Evolutionary conservation across 805 yeast species (phyloP).

Genomic region (Diddensiella transvaalensis): DNA sequence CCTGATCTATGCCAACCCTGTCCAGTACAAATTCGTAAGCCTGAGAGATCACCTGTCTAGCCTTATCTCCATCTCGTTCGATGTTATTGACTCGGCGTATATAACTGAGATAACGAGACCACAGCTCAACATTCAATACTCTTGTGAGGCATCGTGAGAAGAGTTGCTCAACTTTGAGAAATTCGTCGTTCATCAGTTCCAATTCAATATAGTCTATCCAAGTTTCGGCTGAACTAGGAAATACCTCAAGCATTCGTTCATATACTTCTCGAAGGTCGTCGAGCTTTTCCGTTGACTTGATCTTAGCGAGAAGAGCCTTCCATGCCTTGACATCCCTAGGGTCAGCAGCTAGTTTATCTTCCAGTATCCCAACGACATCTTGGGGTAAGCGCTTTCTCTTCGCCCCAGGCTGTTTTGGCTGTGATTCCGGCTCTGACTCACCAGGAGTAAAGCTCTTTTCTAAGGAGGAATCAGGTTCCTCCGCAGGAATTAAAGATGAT

Average conservation of each 20-base stretch:
- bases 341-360: slow-evolving; percentile 49
- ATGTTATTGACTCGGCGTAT: slow-evolving; percentile 64
- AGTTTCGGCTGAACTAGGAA: slow-evolving; percentile 64
- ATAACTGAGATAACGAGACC: slow-evolving; percentile 74
- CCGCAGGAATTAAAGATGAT: no score
- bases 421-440: no score
- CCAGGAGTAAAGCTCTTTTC: no score
- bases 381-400: slow-evolving; percentile 33
- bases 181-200: slow-evolving; percentile 62
- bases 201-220: slow-evolving; percentile 73
- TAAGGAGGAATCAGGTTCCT: no score
- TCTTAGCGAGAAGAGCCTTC: slow-evolving; percentile 49
- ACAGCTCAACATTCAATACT: slow-evolving; percentile 62
- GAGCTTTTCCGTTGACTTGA: slow-evolving; percentile 51
- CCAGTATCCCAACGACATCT: slow-evolving; percentile 58
- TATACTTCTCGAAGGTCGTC: slow-evolving; percentile 58
- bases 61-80: slow-evolving; percentile 75
- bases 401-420: no score
- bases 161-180: slow-evolving; percentile 59
- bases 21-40: slow-evolving; percentile 82
- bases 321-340: slow-evolving; percentile 56
- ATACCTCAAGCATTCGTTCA: slow-evolving; percentile 57
- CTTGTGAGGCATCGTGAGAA: slow-evolving; percentile 62
- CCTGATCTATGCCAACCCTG: slow-evolving; percentile 74
- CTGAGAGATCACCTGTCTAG: slow-evolving; percentile 65